Evolutionary conservation across 345 rosid genomes (phyloP).

Genomic region (Psidium friedrichsthalianum): DNA sequence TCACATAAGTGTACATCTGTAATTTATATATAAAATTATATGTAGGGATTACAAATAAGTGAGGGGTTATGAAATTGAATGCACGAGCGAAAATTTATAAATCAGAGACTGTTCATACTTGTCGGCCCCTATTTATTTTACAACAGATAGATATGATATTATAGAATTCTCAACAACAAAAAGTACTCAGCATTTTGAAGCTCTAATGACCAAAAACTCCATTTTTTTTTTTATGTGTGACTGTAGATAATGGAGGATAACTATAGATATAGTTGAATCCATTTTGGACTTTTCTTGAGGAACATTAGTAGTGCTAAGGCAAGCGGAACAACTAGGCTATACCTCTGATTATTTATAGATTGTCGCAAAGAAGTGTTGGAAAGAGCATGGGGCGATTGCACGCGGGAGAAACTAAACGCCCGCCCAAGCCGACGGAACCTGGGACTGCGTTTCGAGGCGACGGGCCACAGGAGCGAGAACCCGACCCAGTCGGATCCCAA

Average conservation of each 20-base stretch:
- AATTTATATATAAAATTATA: not conserved
- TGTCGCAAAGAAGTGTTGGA: not conserved
- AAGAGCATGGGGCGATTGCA: not conserved
- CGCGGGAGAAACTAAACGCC: not conserved
- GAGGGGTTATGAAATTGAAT: not conserved
- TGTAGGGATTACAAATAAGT: not conserved
- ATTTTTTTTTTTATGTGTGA: not conserved
- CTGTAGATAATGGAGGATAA: not conserved
- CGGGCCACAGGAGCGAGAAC: not conserved
- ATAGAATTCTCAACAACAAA: not conserved
- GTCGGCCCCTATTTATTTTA: not conserved
- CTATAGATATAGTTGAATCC: not conserved
- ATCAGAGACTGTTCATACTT: not conserved
- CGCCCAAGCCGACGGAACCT: not conserved
- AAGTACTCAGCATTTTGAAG: not conserved
- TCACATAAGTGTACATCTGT: not conserved
- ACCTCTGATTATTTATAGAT: not conserved
- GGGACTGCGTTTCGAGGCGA: not conserved
- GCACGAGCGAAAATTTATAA: not conserved
- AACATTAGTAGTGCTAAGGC: too few relatives aligned
- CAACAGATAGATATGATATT: not conserved
- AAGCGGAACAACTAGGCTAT: too few relatives aligned
- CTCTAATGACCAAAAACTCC: not conserved
- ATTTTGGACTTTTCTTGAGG: not conserved
- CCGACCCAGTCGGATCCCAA: not conserved